These are phyloP conservation scores for Lipomyces japonicus DNA, from an alignment of 805 yeast species.

Conservation along the genomic window DNA sequence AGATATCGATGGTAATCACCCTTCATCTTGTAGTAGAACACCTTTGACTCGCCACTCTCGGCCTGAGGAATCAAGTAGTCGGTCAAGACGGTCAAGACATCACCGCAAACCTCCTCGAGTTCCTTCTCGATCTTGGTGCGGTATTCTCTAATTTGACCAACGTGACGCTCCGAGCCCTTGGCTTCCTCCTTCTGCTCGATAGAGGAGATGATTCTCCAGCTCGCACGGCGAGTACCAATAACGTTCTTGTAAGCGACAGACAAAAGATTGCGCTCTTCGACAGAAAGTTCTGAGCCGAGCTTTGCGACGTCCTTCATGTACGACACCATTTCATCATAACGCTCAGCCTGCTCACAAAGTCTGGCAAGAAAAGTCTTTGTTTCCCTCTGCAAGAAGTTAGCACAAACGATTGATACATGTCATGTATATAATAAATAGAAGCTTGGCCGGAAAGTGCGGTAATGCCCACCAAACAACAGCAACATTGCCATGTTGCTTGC, in stretches of 20 bases:
- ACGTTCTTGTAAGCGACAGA: conserved; percentile 98
- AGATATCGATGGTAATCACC: conserved; percentile 99
- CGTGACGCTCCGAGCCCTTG: conserved; percentile 85
- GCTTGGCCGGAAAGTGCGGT: too few species aligned
- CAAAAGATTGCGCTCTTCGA: conserved; percentile 95
- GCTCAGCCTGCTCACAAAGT: conserved; percentile 99
- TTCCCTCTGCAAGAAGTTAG: conserved; percentile 51
- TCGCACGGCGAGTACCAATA: conserved; percentile 98
- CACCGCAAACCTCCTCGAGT: conserved; percentile 92
- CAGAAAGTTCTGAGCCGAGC: conserved; percentile 68
- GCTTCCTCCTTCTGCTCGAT: conserved; percentile 99
- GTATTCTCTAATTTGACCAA: conserved; percentile 85
- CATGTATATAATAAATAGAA: background rate
- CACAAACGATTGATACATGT: background rate
- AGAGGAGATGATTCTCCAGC: conserved; percentile 98
- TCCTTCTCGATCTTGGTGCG: conserved; percentile 94
- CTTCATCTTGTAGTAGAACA: conserved; percentile 98
- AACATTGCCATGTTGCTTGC: too few species aligned
- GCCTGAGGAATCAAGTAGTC: conserved; percentile 91
- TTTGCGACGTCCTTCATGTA: conserved; percentile 80
- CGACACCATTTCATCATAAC: conserved; percentile 97
- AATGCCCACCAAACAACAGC: background rate
- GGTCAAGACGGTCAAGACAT: conserved; percentile 81
- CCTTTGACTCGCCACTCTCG: conserved; percentile 96
- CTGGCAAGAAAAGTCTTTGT: conserved; percentile 97